Evolutionary conservation across 2,329 filamentous ascomycete genomes (phyloP).

Genomic region (Geosmithia morbida): DNA sequence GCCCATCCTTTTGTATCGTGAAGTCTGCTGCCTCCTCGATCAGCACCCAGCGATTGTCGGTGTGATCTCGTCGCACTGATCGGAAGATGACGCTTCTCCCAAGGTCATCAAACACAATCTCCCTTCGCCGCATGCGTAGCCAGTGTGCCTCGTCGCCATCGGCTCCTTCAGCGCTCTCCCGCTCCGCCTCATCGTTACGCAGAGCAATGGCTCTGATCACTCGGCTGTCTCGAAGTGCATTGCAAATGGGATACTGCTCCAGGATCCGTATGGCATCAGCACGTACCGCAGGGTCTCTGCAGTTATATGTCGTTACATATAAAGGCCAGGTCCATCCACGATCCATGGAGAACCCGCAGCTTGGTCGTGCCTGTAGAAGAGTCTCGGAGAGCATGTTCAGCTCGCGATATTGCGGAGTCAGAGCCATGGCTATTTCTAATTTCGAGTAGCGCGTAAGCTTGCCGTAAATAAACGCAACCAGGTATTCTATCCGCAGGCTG

Average conservation of each 20-base stretch:
- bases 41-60: slow-evolving; percentile 18
- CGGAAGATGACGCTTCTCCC: slow-evolving; percentile 21
- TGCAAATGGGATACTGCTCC: slow-evolving; percentile 23
- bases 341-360: slow-evolving; percentile 28
- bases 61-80: slow-evolving; percentile 15
- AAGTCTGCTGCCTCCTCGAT: slow-evolving; percentile 21
- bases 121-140: slow-evolving; percentile 20
- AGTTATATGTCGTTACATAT: slow-evolving; percentile 24
- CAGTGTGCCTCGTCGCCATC: slow-evolving; percentile 20
- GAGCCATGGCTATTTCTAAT: slow-evolving; percentile 16
- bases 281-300: slow-evolving; percentile 21
- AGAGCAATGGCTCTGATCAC: slow-evolving; percentile 23
- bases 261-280: slow-evolving; percentile 25
- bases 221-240: slow-evolving; percentile 26
- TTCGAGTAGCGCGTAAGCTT: slow-evolving; percentile 21
- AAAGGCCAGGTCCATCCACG: slow-evolving; percentile 29
- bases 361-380: slow-evolving; percentile 18
- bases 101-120: slow-evolving; percentile 22
- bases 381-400: slow-evolving; percentile 21
- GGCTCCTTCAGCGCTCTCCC: slow-evolving; percentile 12
- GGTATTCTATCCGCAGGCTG: slow-evolving; percentile 25
- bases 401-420: slow-evolving; percentile 27
- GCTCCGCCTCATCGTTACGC: slow-evolving; percentile 20
- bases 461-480: slow-evolving; percentile 24
- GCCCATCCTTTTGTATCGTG: slow-evolving; percentile 13